phyloP scores from a whole-genome alignment of 2,329 filamentous ascomycete species.

The Cercospora canescens region DNA sequence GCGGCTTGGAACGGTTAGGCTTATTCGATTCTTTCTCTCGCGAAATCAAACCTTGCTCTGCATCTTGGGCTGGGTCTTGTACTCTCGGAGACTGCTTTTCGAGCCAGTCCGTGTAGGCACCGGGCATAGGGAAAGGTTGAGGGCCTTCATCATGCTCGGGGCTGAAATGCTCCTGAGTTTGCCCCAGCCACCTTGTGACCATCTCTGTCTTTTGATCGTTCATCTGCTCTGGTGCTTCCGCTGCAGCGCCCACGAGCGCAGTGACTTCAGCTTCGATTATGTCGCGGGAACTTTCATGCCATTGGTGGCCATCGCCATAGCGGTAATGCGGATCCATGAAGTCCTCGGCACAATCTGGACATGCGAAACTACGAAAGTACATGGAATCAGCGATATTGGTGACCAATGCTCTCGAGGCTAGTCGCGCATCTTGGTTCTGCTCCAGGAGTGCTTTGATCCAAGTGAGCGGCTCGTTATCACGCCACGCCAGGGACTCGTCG shows the following conservation, averaged over 20 bases:
- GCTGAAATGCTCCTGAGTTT: background rate
- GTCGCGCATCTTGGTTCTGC: background rate
- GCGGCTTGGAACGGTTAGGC: background rate
- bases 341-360: background rate
- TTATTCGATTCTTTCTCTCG: background rate
- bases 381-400: background rate
- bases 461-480: background rate
- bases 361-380: background rate
- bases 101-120: background rate
- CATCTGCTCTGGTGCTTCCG: background rate
- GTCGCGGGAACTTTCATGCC: background rate
- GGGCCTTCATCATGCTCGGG: background rate
- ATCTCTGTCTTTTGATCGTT: background rate
- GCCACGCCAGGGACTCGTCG: background rate
- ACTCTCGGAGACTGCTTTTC: background rate
- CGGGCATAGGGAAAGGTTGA: background rate
- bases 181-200: background rate
- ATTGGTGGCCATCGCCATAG: background rate
- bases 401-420: background rate
- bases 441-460: background rate
- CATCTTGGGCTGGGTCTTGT: background rate
- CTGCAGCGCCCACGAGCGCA: background rate
- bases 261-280: background rate
- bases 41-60: background rate
- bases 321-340: background rate